phyloP scores from a whole-genome alignment of 2,329 filamentous ascomycete genomes.

The Tetracladium maxilliforme region DNA sequence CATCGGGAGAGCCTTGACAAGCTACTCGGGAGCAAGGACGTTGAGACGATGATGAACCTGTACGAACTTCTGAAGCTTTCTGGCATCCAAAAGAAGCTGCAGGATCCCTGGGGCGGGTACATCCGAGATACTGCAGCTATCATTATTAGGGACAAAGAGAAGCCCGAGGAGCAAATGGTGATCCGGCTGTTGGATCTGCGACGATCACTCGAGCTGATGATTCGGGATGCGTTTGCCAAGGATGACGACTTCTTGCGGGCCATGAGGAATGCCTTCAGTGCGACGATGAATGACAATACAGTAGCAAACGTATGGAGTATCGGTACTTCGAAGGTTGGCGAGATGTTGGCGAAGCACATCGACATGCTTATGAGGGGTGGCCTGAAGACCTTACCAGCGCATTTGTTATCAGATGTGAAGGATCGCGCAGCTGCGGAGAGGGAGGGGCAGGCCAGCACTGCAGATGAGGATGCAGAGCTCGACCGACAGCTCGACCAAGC shows the following conservation, averaged over 20 bases:
- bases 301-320: constrained; percentile 60
- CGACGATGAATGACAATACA: constrained; percentile 82
- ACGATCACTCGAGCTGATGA: constrained; percentile 60
- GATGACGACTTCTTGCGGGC: constrained; percentile 66
- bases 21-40: constrained; percentile 56
- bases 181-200: constrained; percentile 70
- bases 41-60: constrained; percentile 56
- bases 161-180: constrained; percentile 78
- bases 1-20: constrained; percentile 53
- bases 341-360: constrained; percentile 98
- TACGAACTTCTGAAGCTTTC: constrained; percentile 66
- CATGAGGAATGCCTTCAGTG: constrained; percentile 72
- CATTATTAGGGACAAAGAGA: constrained; percentile 69
- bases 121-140: constrained; percentile 59
- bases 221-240: constrained; percentile 60
- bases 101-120: constrained; percentile 62
- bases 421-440: constrained; percentile 42
- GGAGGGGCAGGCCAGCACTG: constrained; percentile 49
- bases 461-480: constrained; percentile 83
- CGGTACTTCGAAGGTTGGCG: constrained; percentile 84
- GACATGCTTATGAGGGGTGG: constrained; percentile 80
- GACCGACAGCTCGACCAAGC: constrained; percentile 86
- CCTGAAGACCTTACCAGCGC: constrained; percentile 64
- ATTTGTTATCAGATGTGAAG: constrained; percentile 46
- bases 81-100: constrained; percentile 54